A percentile compares a stretch with the other conserved stretches of the same genome.
These are phyloP conservation scores for Zymoseptoria tritici DNA, from an alignment of 2,329 filamentous ascomycete genomes.

Conservation along the genomic window DNA sequence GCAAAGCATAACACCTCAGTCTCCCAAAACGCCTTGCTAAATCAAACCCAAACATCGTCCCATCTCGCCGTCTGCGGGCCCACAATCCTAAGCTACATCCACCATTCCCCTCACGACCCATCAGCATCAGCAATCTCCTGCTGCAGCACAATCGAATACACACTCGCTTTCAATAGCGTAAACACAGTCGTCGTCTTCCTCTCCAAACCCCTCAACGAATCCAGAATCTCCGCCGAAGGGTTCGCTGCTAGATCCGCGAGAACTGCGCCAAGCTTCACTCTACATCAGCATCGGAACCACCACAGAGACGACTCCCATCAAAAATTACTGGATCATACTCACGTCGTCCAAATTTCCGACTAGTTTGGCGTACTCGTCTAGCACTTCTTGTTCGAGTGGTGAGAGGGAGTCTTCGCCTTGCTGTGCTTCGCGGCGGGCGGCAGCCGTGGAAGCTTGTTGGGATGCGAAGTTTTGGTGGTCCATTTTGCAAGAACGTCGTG, in stretches of 20 bases:
- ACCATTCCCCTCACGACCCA: neutral
- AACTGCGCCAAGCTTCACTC: slow-evolving; percentile 43
- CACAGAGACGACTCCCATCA: slow-evolving; percentile 13
- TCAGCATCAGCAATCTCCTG: slow-evolving; percentile 80
- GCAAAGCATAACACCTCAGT: neutral
- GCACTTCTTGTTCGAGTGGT: slow-evolving; percentile 83
- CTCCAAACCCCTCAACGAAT: slow-evolving; percentile 80
- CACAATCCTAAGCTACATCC: too few relatives aligned
- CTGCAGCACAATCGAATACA: slow-evolving; percentile 97
- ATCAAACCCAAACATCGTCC: neutral
- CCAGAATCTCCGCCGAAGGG: slow-evolving; percentile 64
- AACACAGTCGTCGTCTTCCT: slow-evolving; percentile 92
- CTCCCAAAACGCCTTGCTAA: neutral
- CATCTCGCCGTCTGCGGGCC: too few relatives aligned
- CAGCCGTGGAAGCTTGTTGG: neutral
- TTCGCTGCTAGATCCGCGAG: slow-evolving; percentile 62
- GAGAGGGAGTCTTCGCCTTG: slow-evolving; percentile 40
- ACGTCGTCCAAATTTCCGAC: slow-evolving; percentile 89
- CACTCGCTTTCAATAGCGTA: slow-evolving; percentile 92
- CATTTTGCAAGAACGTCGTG: neutral
- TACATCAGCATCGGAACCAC: slow-evolving; percentile 1
- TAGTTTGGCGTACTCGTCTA: slow-evolving; percentile 86
- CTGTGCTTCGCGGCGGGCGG: slow-evolving; percentile 4
- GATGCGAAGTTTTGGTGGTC: slow-evolving; percentile 6
- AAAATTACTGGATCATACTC: slow-evolving; percentile 20